These are phyloP conservation scores for Corniculantispora saksenae DNA, from an alignment of 2,329 filamentous ascomycete genomes.

Conservation along the genomic window DNA sequence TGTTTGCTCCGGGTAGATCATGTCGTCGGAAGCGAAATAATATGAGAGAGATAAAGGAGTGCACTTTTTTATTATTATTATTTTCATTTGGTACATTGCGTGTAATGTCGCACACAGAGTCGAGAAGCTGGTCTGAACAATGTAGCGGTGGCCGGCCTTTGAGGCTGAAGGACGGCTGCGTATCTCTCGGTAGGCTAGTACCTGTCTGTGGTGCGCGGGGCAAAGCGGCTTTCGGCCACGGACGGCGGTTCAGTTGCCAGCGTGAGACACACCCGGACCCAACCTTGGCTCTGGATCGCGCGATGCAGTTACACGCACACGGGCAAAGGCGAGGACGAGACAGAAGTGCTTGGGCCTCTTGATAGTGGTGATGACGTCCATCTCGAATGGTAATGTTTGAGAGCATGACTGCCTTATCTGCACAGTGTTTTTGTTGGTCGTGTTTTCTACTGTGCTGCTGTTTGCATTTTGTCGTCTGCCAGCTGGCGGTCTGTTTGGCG, in stretches of 20 bases:
- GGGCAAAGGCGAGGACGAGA: background rate
- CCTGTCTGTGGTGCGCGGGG: background rate
- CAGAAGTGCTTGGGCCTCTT: constrained; percentile 1
- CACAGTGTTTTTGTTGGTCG: background rate
- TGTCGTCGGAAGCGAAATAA: too few relatives aligned
- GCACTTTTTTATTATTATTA: background rate
- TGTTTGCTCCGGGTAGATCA: background rate
- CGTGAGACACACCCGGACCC: constrained; percentile 1
- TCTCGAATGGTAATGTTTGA: background rate
- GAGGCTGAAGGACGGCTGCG: background rate
- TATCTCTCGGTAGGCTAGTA: too few relatives aligned
- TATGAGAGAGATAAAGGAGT: background rate
- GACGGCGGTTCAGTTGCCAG: background rate
- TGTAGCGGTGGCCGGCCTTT: background rate
- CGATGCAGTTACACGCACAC: constrained; percentile 5
- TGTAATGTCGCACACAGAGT: background rate
- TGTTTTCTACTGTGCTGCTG: background rate
- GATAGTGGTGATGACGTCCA: background rate
- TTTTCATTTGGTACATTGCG: background rate
- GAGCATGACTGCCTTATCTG: background rate
- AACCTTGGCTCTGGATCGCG: background rate
- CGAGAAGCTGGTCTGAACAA: background rate
- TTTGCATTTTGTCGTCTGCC: background rate
- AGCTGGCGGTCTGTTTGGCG: background rate
- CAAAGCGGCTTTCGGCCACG: constrained; percentile 12